A percentile compares a stretch with the other conserved stretches of the same genome.
These are phyloP conservation scores for Agaricus bisporus DNA, from an alignment of 768 basidiomycete genomes.

Conservation along the genomic window DNA sequence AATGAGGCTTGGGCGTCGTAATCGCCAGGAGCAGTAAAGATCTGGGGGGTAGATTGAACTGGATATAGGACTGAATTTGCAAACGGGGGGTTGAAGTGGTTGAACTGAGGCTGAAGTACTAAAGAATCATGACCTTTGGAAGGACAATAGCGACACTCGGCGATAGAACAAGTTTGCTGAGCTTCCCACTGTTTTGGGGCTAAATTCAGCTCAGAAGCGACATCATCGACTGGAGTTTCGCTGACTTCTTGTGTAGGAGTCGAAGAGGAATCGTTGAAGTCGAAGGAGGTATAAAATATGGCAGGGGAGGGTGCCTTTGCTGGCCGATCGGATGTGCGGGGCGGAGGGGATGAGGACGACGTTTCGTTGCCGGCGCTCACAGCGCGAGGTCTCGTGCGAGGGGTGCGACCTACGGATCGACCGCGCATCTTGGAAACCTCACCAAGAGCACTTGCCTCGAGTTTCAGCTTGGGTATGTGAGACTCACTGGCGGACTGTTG, in stretches of 20 bases:
- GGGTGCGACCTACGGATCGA: constrained; percentile 15
- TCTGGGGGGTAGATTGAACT: background rate
- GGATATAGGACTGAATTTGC: background rate
- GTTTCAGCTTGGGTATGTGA: constrained; percentile 11
- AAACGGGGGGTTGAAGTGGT: background rate
- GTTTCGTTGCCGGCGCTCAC: constrained; percentile 5
- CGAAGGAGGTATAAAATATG: constrained; percentile 25
- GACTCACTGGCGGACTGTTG: constrained; percentile 14
- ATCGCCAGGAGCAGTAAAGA: background rate
- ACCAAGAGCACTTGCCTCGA: constrained; percentile 24
- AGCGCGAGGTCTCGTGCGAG: constrained; percentile 4
- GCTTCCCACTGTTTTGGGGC: background rate
- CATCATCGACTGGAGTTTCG: background rate
- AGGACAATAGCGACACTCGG: constrained; percentile 10
- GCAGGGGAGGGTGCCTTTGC: constrained; percentile 23
- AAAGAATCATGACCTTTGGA: constrained; percentile 5
- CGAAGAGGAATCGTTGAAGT: constrained; percentile 14
- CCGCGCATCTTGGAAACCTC: constrained; percentile 30
- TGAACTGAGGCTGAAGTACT: background rate
- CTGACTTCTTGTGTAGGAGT: background rate
- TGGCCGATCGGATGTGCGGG: background rate
- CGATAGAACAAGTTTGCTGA: constrained; percentile 7
- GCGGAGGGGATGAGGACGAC: constrained; percentile 10
- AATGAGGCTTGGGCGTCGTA: background rate
- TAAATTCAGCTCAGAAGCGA: background rate